Conservation (phyloP, 1,139 yeast genomes). For the Kodamaea plutei region DNA sequence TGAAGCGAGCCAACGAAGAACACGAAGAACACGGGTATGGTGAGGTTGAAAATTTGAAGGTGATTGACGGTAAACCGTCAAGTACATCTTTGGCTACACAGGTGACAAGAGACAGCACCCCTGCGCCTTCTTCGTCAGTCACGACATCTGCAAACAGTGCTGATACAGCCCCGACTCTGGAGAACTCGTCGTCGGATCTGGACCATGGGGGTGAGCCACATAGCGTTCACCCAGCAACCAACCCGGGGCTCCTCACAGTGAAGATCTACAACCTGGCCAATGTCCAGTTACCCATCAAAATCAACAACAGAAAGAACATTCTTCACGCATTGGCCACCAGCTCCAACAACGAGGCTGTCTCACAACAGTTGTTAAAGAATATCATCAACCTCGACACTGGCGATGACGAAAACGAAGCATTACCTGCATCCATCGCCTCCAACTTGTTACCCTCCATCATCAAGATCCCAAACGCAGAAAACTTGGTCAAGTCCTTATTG, state of each 20-base stretch:
- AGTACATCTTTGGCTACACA: no score
- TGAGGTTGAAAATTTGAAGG: constrained; percentile 1
- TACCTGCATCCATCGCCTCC: constrained; percentile 35
- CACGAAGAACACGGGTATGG: constrained; percentile 5
- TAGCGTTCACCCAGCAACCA: no score
- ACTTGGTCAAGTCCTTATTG: constrained; percentile 51
- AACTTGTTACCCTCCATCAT: constrained; percentile 63
- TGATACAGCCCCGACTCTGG: constrained; percentile 1
- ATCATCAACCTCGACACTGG: constrained; percentile 23
- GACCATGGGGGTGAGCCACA: no score
- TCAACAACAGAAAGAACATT: constrained; percentile 50
- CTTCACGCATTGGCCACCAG: constrained; percentile 49
- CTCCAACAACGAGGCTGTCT: constrained; percentile 38
- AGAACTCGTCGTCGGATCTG: no score
- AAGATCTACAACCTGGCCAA: constrained; percentile 62
- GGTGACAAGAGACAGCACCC: no score
- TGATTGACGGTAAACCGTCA: no score
- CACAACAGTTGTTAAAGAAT: constrained; percentile 32
- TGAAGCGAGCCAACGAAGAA: constrained; percentile 3
- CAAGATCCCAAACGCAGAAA: constrained; percentile 50
- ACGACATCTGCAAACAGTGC: not conserved
- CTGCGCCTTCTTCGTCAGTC: no score
- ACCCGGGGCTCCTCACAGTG: constrained; percentile 69
- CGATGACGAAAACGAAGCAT: constrained; percentile 16
- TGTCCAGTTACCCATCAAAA: constrained; percentile 58